Evolutionary conservation across 78 protist species (phyloP).

Genomic region (Tieghemostelium lacteum): DNA sequence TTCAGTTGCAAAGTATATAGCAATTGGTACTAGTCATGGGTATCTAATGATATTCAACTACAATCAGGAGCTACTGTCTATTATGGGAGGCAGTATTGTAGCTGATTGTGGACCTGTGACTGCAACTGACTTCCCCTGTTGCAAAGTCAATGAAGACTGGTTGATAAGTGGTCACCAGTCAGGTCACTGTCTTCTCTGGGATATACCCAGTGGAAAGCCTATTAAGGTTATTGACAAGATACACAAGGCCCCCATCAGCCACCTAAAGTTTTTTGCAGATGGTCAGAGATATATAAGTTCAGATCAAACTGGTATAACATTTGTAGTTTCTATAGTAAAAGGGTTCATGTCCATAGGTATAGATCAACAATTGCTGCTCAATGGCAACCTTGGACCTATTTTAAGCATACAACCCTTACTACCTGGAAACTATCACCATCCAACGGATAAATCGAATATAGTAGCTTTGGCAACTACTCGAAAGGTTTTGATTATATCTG

Average conservation of each 20-base stretch:
- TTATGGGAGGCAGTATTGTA: constrained; percentile 53
- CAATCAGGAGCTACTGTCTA: constrained; percentile 46
- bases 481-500: constrained; percentile 54
- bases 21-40: constrained; percentile 76
- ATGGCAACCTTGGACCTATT: constrained; percentile 70
- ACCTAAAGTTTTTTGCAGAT: constrained; percentile 55
- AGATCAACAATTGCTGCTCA: constrained; percentile 67
- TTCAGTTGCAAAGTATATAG: constrained; percentile 46
- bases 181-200: constrained; percentile 61
- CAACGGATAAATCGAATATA: constrained; percentile 42
- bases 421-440: constrained; percentile 68
- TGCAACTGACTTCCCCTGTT: constrained; percentile 46
- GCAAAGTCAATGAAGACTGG: constrained; percentile 73
- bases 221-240: constrained; percentile 42
- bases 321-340: constrained; percentile 1
- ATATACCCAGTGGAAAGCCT: constrained; percentile 42
- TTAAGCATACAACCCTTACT: constrained; percentile 14
- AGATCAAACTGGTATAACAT: constrained; percentile 42
- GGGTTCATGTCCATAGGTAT: constrained; percentile 60
- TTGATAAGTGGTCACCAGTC: constrained; percentile 49
- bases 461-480: constrained; percentile 59
- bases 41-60: constrained; percentile 47
- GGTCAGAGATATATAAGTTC: constrained; percentile 45
- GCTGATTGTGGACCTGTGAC: constrained; percentile 69
- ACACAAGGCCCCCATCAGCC: constrained; percentile 46